Conservation (phyloP, 2,329 filamentous ascomycete genomes). For the Nigrospora sphaerica region DNA sequence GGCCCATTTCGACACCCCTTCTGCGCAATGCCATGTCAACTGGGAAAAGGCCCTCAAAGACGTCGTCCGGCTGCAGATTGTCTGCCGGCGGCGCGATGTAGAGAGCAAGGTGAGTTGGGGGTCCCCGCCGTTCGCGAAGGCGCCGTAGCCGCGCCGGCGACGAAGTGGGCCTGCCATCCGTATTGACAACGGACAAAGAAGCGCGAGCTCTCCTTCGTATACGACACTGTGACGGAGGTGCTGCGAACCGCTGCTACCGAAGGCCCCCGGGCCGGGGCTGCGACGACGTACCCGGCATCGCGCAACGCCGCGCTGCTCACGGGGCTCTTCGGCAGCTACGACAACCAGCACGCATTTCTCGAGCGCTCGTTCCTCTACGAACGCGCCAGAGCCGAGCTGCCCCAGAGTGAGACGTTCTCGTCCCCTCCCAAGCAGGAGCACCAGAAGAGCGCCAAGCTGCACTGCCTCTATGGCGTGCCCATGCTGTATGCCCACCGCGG, state of each 20-base stretch:
- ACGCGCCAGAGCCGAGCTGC: conserved; percentile 37
- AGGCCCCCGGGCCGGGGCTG: conserved; percentile 19
- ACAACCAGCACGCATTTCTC: conserved; percentile 54
- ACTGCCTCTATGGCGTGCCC: conserved; percentile 61
- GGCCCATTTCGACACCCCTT: conserved; percentile 38
- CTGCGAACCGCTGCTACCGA: conserved; percentile 34
- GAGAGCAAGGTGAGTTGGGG: conserved; percentile 30
- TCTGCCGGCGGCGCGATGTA: conserved; percentile 27
- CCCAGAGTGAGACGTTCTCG: conserved; percentile 4
- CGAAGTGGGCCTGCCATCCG: too few relatives aligned
- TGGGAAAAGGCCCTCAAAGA: conserved; percentile 38
- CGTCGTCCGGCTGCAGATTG: conserved; percentile 32
- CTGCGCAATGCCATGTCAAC: conserved; percentile 24
- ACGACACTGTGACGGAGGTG: conserved; percentile 35
- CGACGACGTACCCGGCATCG: conserved; percentile 33
- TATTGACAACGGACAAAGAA: conserved; percentile 18
- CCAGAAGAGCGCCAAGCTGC: conserved; percentile 64
- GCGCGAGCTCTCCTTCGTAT: conserved; percentile 39
- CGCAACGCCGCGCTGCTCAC: conserved; percentile 38
- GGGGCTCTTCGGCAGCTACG: conserved; percentile 34
- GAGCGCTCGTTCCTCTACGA: conserved; percentile 57
- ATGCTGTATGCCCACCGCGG: conserved; percentile 27
- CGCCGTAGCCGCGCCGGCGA: too few relatives aligned
- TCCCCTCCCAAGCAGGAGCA: conserved; percentile 34
- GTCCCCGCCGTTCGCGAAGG: too few relatives aligned